phyloP scores from a whole-genome alignment of 176 grass and related monocot species.

The Musa schizocarpa region DNA sequence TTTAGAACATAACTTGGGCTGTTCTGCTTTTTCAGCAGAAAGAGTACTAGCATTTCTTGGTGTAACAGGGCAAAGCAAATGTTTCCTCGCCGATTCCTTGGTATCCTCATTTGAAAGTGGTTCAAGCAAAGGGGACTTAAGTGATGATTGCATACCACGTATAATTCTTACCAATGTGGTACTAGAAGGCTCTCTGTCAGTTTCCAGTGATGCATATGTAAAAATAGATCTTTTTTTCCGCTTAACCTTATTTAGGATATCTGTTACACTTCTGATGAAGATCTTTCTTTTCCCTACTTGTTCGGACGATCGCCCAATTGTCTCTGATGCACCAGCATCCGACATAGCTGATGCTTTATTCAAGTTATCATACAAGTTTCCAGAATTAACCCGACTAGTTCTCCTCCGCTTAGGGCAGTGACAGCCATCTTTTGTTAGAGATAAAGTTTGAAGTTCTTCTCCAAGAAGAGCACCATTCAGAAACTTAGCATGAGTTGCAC shows the following conservation, averaged over 20 bases:
- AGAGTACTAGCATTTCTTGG: neutral
- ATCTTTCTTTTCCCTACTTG: conserved; percentile 13
- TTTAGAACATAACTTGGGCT: conserved; percentile 13
- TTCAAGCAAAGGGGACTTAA: neutral
- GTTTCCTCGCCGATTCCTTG: neutral
- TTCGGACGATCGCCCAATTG: conserved; percentile 21
- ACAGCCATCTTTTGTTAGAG: conserved; percentile 23
- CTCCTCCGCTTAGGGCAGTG: conserved; percentile 10
- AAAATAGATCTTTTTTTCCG: conserved; percentile 27
- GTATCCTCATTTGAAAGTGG: neutral
- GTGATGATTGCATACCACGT: neutral
- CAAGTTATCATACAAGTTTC: neutral
- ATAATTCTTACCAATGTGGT: neutral
- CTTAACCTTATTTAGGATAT: conserved; percentile 23
- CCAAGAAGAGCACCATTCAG: neutral
- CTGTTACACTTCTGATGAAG: conserved; percentile 27
- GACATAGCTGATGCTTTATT: neutral
- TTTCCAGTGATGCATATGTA: conserved; percentile 14
- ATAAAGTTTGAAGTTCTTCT: conserved; percentile 21
- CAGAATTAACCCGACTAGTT: neutral
- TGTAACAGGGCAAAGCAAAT: neutral
- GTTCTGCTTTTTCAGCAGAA: conserved; percentile 10
- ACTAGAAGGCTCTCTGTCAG: neutral
- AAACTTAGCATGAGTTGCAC: conserved; percentile 8
- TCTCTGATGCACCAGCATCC: conserved; percentile 12